phyloP scores from a whole-genome alignment of 2,329 filamentous ascomycete species.

The Rasamsonia emersonii region DNA sequence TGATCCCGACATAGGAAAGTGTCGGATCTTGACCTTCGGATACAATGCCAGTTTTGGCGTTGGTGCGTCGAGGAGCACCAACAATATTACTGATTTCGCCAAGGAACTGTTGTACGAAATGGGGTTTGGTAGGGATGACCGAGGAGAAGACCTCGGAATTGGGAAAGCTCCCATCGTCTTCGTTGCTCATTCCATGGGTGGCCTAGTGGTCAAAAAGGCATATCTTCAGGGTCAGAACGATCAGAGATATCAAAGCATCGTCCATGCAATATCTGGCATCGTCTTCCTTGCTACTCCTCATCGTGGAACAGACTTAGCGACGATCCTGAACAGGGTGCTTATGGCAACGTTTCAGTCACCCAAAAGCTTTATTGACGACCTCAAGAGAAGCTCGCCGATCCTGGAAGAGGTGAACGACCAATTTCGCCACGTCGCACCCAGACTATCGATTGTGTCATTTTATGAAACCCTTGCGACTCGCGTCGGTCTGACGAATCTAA shows the following conservation, averaged over 20 bases:
- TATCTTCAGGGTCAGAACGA: constrained; percentile 16
- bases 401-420: constrained; percentile 37
- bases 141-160: constrained; percentile 7
- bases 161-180: constrained; percentile 30
- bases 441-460: constrained; percentile 37
- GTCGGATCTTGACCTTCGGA: too few species aligned
- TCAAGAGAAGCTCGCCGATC: constrained; percentile 26
- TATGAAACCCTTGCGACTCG: constrained; percentile 34
- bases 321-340: constrained; percentile 24
- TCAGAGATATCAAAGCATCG: constrained; percentile 8
- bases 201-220: constrained; percentile 25
- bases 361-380: constrained; percentile 32
- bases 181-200: constrained; percentile 42
- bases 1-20: too few species aligned
- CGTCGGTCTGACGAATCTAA: constrained; percentile 14
- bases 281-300: constrained; percentile 24
- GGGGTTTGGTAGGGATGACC: constrained; percentile 12
- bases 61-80: too few species aligned
- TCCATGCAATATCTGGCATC: constrained; percentile 11
- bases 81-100: too few species aligned
- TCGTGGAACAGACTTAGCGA: constrained; percentile 17
- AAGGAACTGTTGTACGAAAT: constrained; percentile 17
- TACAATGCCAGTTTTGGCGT: too few species aligned
- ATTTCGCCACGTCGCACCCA: constrained; percentile 33
- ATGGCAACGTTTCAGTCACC: constrained; percentile 16